Conservation (phyloP, 768 basidiomycete genomes). For the Hemileccinum impolitum region DNA sequence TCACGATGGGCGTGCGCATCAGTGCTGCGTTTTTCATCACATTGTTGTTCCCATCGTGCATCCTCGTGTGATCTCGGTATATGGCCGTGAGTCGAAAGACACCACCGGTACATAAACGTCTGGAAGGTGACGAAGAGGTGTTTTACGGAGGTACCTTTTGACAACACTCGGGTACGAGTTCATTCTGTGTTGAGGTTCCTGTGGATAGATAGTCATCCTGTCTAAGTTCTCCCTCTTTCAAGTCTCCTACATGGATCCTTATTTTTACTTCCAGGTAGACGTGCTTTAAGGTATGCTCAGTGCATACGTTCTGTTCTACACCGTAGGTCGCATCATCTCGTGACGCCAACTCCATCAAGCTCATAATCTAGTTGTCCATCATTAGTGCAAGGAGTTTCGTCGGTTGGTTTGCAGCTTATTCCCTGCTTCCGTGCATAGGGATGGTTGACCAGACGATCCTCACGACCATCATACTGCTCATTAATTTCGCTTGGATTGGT, state of each 20-base stretch:
- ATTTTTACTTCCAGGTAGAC: too few relatives aligned
- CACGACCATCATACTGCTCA: too few relatives aligned
- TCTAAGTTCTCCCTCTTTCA: conserved; percentile 19
- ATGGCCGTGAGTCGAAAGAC: neutral
- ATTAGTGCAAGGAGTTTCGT: conserved; percentile 48
- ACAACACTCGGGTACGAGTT: conserved; percentile 1
- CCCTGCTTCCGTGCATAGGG: conserved; percentile 39
- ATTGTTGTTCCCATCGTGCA: conserved; percentile 32
- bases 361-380: conserved; percentile 17
- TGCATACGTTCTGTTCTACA: conserved; percentile 46
- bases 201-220: neutral
- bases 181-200: neutral
- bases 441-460: conserved; percentile 43
- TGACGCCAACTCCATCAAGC: neutral
- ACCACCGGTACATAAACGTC: neutral
- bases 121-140: conserved; percentile 4
- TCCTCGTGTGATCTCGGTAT: conserved; percentile 31
- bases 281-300: conserved; percentile 44
- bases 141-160: conserved; percentile 4
- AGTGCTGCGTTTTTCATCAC: conserved; percentile 36
- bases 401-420: conserved; percentile 45
- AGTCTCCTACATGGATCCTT: conserved; percentile 41
- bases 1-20: conserved; percentile 34
- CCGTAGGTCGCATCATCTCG: conserved; percentile 27
- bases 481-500: too few relatives aligned